Base-by-base conservation (phyloP, 371 early-diverging fungal species). In the Capillidium rhysosporum region DNA sequence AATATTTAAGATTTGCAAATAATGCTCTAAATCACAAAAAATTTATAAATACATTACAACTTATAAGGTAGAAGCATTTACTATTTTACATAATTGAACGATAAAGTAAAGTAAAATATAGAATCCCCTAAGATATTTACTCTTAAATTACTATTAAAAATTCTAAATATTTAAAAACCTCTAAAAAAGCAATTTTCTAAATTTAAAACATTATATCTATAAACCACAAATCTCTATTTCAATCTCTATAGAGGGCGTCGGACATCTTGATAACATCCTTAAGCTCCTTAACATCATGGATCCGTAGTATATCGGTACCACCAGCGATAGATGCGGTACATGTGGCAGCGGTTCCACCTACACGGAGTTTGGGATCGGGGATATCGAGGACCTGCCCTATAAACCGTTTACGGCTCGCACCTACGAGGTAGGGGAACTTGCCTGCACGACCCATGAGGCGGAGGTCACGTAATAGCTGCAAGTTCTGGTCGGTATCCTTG, bases 251-350 rank as follows among this genome's bases (percentile, higher is more conserved):
- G 8, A 88, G 75, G 18, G 71, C 69, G 65, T 94, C 95, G 16
- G 90, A 75, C 1, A 95, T 84, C 59, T 74, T 72, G 44, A 81
- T 73, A 0, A 91, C 89, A 61, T 94, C 90, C 49, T 70, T 65
- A 80, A 92, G 90, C 56, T 87, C 87, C 20, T 76, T 76, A 20
- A 96, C 89, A 65, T 97, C 95, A 62, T 97, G 98, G 0, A 97
- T 89, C 25, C 98, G 69, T 21, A 97, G 59, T 39, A 97, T 78
- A 51, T 74, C 69, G 0, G 90, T 88, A 18, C 89, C 90, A 8
- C 84, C 86, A 18, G 85, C 84, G 26, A 97, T 75, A 31, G 84
- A 76, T 2, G 90, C 91, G 0, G 90, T 76, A 57, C 86, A 81
- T 0, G 95, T 91, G 38, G 91, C 96, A 0, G 95, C 94, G 0